Evolutionary conservation across 2,329 filamentous ascomycete species (phyloP).

Genomic region (Colletotrichum sp.): DNA sequence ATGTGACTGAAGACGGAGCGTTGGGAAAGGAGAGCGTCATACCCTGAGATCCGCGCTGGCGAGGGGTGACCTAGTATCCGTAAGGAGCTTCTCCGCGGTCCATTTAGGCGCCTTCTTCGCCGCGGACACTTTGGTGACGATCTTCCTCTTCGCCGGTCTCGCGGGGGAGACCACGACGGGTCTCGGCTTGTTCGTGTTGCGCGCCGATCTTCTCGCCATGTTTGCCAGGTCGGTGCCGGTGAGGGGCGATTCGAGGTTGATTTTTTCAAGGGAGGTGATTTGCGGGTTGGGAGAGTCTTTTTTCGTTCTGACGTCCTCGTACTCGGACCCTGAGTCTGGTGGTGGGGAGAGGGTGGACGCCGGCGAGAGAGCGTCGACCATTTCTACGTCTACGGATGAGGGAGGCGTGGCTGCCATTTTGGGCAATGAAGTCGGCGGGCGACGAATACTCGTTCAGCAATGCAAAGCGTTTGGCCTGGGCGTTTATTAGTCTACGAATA

Average conservation of each 20-base stretch:
- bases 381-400: slow-evolving; percentile 6
- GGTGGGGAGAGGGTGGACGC: slow-evolving; percentile 2
- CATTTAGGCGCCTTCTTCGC: slow-evolving; percentile 36
- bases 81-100: slow-evolving; percentile 38
- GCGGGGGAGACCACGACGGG: background rate
- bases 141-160: slow-evolving; percentile 3
- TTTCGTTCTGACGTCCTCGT: background rate
- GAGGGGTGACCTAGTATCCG: slow-evolving; percentile 41
- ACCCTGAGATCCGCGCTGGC: slow-evolving; percentile 43
- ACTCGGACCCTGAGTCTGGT: background rate
- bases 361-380: slow-evolving; percentile 1
- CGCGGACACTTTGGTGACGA: slow-evolving; percentile 20
- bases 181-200: slow-evolving; percentile 4
- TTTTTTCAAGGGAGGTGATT: background rate
- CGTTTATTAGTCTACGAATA: background rate
- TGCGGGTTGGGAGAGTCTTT: background rate
- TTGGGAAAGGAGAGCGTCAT: background rate
- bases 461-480: background rate
- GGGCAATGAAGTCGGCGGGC: background rate
- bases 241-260: background rate
- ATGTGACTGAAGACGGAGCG: too few species aligned
- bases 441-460: background rate
- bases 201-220: slow-evolving; percentile 5
- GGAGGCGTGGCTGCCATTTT: slow-evolving; percentile 8
- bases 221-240: background rate